Conservation (phyloP, 352 stramenopile species). For the Globisporangium nodosum region DNA sequence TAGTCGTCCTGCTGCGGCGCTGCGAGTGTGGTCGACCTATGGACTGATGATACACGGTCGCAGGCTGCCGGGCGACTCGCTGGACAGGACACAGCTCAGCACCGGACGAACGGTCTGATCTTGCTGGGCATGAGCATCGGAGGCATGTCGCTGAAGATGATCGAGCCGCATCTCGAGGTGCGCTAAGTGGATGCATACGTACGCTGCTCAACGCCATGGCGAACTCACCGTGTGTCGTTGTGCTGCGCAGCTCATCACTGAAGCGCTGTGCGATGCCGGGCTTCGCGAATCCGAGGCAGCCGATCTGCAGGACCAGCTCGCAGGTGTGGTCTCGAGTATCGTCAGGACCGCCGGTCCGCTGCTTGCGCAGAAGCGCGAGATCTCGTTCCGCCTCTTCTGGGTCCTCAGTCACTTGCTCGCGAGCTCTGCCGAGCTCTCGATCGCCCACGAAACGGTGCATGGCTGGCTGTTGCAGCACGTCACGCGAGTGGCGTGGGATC, state of each 20-base stretch:
- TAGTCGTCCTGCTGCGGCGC: not conserved
- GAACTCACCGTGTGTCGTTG: not conserved
- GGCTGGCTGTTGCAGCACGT: no score
- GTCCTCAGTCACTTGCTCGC: slow-evolving; percentile 72
- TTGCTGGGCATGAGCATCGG: slow-evolving; percentile 77
- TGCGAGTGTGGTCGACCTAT: not conserved
- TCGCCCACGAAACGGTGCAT: slow-evolving; percentile 47
- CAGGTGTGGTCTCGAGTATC: slow-evolving; percentile 53
- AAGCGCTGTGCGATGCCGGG: slow-evolving; percentile 61
- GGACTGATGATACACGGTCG: not conserved
- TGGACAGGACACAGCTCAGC: slow-evolving; percentile 71
- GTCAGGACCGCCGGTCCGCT: slow-evolving; percentile 43
- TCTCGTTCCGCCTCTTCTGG: slow-evolving; percentile 76
- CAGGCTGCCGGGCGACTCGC: slow-evolving; percentile 48
- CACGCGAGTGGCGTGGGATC: not conserved
- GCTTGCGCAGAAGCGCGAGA: slow-evolving; percentile 35
- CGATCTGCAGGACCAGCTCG: slow-evolving; percentile 68
- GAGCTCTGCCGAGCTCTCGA: slow-evolving; percentile 36
- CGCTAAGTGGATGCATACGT: not conserved
- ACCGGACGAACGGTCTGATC: slow-evolving; percentile 75
- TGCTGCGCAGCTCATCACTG: slow-evolving; percentile 45
- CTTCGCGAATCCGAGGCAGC: slow-evolving; percentile 65
- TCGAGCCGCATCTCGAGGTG: slow-evolving; percentile 57
- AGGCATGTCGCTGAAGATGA: slow-evolving; percentile 62
- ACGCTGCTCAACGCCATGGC: not conserved